Conservation (phyloP, 495 filamentous ascomycete species). For the Elasticomyces elasticus region DNA sequence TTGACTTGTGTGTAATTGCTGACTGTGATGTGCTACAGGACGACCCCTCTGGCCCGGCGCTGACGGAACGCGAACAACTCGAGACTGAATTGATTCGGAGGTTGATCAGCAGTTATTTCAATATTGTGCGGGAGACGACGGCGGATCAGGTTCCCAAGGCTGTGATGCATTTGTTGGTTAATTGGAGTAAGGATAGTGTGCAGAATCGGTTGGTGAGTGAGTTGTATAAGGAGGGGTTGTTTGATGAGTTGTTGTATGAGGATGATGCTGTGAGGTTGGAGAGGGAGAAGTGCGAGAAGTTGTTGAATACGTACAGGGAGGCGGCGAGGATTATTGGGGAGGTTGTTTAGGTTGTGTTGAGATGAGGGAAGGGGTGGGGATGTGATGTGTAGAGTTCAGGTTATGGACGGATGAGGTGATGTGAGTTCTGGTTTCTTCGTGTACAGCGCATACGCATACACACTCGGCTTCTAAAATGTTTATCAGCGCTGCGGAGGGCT, state of each 20-base stretch:
- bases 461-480: neutral
- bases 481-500: neutral
- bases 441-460: neutral
- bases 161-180: slow-evolving; percentile 96
- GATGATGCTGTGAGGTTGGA: slow-evolving; percentile 96
- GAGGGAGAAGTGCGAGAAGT: slow-evolving; percentile 92
- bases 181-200: slow-evolving; percentile 93
- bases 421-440: neutral
- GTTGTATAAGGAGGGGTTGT: slow-evolving; percentile 87
- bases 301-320: slow-evolving; percentile 89
- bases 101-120: slow-evolving; percentile 94
- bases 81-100: slow-evolving; percentile 96
- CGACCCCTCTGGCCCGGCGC: slow-evolving; percentile 44
- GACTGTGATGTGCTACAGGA: slow-evolving; percentile 36
- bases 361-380: neutral
- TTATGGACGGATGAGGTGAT: neutral
- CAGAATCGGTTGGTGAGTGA: slow-evolving; percentile 94
- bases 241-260: slow-evolving; percentile 89
- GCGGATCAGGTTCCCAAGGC: slow-evolving; percentile 98
- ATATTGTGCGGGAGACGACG: slow-evolving; percentile 93
- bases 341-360: slow-evolving; percentile 54
- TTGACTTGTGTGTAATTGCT: neutral
- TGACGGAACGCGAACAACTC: slow-evolving; percentile 90
- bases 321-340: slow-evolving; percentile 96
- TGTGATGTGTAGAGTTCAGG: neutral